A percentile compares a stretch with the other conserved stretches of the same genome.
These are phyloP conservation scores for Bryoerythrophyllum caledonicum DNA, from an alignment of 225 moss, liverwort and hornwort species.

Conservation along the genomic window DNA sequence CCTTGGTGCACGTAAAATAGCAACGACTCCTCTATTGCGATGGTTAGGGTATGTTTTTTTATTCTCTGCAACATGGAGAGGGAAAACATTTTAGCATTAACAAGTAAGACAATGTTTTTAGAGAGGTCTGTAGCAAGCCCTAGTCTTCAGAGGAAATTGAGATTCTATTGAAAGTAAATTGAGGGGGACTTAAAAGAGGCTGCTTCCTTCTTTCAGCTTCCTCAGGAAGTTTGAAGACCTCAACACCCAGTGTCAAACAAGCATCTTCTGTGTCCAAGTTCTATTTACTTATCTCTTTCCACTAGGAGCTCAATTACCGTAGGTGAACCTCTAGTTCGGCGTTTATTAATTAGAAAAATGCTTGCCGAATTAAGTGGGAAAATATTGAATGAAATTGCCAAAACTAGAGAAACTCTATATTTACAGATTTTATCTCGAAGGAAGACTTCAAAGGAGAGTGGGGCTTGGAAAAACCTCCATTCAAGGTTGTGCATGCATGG, in stretches of 20 bases:
- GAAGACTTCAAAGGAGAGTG: no score
- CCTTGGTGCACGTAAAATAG: neutral
- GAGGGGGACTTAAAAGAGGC: neutral
- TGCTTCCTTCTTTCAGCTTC: slow-evolving; percentile 76
- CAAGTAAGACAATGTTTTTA: neutral
- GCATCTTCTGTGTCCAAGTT: slow-evolving; percentile 82
- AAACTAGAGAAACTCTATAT: no score
- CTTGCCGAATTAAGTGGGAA: no score
- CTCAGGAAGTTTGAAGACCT: slow-evolving; percentile 66
- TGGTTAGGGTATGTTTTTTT: no score
- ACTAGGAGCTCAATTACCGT: no score
- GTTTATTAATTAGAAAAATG: no score
- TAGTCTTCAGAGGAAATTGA: neutral
- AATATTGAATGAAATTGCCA: no score
- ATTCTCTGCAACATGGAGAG: slow-evolving; percentile 47
- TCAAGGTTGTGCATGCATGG: no score
- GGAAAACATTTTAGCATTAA: no score
- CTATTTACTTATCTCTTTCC: slow-evolving; percentile 79
- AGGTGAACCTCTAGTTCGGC: no score
- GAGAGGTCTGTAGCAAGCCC: neutral
- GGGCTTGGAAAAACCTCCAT: no score
- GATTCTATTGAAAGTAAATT: neutral
- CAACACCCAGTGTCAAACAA: slow-evolving; percentile 69
- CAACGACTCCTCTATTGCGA: slow-evolving; percentile 19
- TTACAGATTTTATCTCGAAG: no score